Percentiles rank a stretch among this genome's conserved stretches.
These are phyloP conservation scores for Cunninghamia lanceolata DNA, from an alignment of 75 land plant species.

Conservation along the genomic window DNA sequence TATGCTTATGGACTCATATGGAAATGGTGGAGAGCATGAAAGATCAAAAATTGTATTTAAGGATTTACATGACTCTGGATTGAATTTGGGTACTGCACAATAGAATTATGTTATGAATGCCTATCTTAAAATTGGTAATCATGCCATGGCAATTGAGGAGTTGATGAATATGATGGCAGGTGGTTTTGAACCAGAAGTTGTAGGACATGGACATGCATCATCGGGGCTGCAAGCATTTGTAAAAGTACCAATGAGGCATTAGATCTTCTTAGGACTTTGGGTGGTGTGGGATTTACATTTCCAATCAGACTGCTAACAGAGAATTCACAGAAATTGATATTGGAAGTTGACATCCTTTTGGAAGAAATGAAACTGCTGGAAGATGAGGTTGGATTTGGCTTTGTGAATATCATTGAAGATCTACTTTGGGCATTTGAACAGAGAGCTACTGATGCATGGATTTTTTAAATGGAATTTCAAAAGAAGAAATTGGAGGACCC, in stretches of 20 bases:
- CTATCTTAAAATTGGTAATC: conserved; percentile 74
- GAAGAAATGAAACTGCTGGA: conserved; percentile 46
- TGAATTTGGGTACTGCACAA: conserved; percentile 44
- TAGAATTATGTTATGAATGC: conserved; percentile 79
- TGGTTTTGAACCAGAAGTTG: conserved; percentile 76
- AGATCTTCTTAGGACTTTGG: conserved; percentile 60
- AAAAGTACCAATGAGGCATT: conserved; percentile 49
- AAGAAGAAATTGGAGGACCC: too few species aligned
- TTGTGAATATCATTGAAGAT: conserved; percentile 87
- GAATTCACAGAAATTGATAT: conserved; percentile 38
- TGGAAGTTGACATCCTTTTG: conserved; percentile 57
- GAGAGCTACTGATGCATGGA: conserved; percentile 73
- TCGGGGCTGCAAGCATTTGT: conserved; percentile 77
- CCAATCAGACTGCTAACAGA: conserved; percentile 82
- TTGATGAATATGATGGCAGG: conserved; percentile 62
- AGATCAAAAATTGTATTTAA: conserved; percentile 68
- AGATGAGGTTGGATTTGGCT: conserved; percentile 70
- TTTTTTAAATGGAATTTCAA: conserved; percentile 81
- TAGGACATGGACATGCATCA: conserved; percentile 84
- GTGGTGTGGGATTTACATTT: conserved; percentile 67
- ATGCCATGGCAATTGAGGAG: conserved; percentile 56
- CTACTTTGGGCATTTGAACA: conserved; percentile 95
- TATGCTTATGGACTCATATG: conserved; percentile 83
- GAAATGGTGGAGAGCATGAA: conserved; percentile 61
- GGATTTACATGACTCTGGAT: conserved; percentile 39